phyloP scores from a whole-genome alignment of 345 rosid species.

The Iberis pinnata region DNA sequence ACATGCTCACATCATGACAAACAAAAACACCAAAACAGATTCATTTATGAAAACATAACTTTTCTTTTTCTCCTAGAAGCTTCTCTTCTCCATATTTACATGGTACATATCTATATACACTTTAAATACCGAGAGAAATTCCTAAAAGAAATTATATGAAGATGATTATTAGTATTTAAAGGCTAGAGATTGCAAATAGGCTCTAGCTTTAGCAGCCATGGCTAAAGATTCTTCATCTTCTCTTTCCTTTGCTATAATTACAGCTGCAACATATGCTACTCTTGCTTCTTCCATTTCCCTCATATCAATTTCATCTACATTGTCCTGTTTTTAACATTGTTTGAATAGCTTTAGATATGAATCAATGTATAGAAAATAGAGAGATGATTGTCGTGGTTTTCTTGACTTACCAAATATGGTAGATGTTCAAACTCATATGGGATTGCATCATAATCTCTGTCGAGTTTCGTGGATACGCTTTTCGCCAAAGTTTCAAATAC shows the following conservation, averaged over 20 bases:
- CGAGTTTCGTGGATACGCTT: constrained; percentile 27
- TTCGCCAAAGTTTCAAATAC: constrained; percentile 58
- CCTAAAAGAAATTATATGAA: no score
- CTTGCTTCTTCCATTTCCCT: constrained; percentile 78
- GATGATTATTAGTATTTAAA: constrained; percentile 31
- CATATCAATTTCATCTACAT: constrained; percentile 37
- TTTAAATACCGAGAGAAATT: no score
- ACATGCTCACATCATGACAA: no score
- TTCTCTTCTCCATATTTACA: no score
- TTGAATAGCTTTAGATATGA: no score
- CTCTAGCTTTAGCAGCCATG: constrained; percentile 65
- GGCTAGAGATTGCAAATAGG: constrained; percentile 57
- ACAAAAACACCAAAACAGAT: no score
- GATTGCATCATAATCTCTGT: constrained; percentile 50
- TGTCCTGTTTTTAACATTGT: no score
- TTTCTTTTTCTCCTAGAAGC: no score
- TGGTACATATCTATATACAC: no score
- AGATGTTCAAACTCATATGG: constrained; percentile 47
- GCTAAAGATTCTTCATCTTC: constrained; percentile 80
- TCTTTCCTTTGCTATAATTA: constrained; percentile 57
- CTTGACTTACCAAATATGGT: constrained; percentile 52
- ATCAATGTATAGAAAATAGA: no score
- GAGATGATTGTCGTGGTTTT: not conserved
- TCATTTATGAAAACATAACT: no score
- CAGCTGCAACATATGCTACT: constrained; percentile 59